Evolutionary conservation across 2,329 filamentous ascomycete genomes (phyloP), one percentile per base, ranked within the genome.

Genomic region (Esteya vermicola): DNA sequence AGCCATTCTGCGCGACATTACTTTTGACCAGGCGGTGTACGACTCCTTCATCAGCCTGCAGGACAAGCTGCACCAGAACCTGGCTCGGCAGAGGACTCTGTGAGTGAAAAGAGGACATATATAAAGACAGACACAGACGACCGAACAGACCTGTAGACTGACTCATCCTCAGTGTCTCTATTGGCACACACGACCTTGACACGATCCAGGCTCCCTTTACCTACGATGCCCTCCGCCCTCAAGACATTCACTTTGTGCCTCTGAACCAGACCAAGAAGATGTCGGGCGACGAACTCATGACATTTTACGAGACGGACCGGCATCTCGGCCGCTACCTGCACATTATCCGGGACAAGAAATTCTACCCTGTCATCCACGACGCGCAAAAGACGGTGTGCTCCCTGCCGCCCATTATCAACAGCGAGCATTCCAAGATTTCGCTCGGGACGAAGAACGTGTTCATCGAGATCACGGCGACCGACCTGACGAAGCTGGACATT

Each of bases 1-100:
- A 45, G 86, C 89, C 36, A 83, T 98, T 48, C 67, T 98, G 47
- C 79, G 91, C 50, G 84, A 86, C 57, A 73, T 98, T 67, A 85
- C 79, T 54, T 96, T 98, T 69, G 88, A 84, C 51, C 72, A 91
- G 65, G 84, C 80, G 50, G 74, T 82, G 49, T 98, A 98, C 60
- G 85, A 93, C 51, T 95, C 86, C 54, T 98, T 98, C 81, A 98
- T 98, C 57, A 75, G 81, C 42, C 72, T 98, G 36, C 91, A 98
- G 65, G 93, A 98, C 65, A 98, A 98, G 67, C 75, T 98, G 36
- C 91, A 98, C 65, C 82, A 89, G 58, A 98, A 98, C 57, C 67
- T 98, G 49, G 93, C 91, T 36, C 78, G 91, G 46, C 84, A 96
- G 61, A 71, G 91, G 52, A 95, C 89, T 1, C 65, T 98, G 45